A percentile compares a stretch with the other conserved stretches of the same genome.
Evolutionary conservation across 78 protist genomes (phyloP).

Genomic region (slime mould (Dictyostelium discoideum)): DNA sequence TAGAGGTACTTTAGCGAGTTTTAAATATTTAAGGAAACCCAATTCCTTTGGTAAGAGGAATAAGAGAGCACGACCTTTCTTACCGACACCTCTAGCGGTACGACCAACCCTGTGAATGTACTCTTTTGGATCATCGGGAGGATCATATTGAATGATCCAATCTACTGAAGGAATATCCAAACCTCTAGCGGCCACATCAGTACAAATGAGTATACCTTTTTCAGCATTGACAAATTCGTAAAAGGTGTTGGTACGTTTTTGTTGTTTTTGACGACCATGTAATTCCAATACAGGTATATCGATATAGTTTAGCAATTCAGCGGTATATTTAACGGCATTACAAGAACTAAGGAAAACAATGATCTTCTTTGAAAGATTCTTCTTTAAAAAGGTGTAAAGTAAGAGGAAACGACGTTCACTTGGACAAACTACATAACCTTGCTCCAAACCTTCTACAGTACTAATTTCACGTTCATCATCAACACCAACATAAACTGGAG

Average conservation of each 20-base stretch:
- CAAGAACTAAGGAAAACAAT: slow-evolving; percentile 94
- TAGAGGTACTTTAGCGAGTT: slow-evolving; percentile 91
- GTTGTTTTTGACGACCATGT: slow-evolving; percentile 98
- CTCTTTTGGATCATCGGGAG: slow-evolving; percentile 98
- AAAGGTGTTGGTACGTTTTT: slow-evolving; percentile 98
- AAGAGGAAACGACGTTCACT: slow-evolving; percentile 94
- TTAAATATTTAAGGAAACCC: slow-evolving; percentile 95
- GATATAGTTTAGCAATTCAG: slow-evolving; percentile 99
- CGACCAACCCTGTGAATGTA: slow-evolving; percentile 99
- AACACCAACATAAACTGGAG: slow-evolving; percentile 93
- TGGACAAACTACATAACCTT: slow-evolving; percentile 97
- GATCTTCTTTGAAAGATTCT: slow-evolving; percentile 93
- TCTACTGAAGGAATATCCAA: slow-evolving; percentile 99
- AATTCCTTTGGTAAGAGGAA: slow-evolving; percentile 97
- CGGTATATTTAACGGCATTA: slow-evolving; percentile 95
- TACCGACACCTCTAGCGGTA: slow-evolving; percentile 97
- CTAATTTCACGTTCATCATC: slow-evolving; percentile 83
- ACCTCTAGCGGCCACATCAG: slow-evolving; percentile 99
- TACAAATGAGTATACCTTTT: slow-evolving; percentile 96
- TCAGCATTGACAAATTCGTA: slow-evolving; percentile 97
- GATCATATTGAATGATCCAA: slow-evolving; percentile 99
- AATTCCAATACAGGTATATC: slow-evolving; percentile 97
- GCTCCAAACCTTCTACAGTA: slow-evolving; percentile 93
- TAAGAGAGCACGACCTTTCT: slow-evolving; percentile 96
- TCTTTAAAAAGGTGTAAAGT: slow-evolving; percentile 98